A percentile compares a stretch with the other conserved stretches of the same genome.
Evolutionary conservation across 495 filamentous ascomycete genomes (phyloP).

Genomic region (Aspergillus campestris): DNA sequence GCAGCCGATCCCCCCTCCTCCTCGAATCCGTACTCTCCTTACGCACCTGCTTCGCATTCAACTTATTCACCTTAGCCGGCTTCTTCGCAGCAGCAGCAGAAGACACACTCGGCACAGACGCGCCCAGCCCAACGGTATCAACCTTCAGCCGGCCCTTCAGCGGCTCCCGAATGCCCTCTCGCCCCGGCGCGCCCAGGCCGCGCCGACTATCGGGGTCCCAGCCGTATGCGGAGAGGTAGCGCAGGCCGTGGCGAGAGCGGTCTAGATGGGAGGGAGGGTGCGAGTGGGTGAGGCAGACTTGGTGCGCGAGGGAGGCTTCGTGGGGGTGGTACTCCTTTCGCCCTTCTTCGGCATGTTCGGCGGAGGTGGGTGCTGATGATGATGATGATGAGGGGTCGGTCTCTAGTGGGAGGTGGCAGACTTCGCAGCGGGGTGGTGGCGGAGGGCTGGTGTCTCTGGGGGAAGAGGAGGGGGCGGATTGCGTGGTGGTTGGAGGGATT

Average conservation of each 20-base stretch:
- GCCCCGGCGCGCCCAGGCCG: slow-evolving; percentile 60
- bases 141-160: slow-evolving; percentile 66
- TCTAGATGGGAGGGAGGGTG: slow-evolving; percentile 79
- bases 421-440: slow-evolving; percentile 34
- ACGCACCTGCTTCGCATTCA: slow-evolving; percentile 63
- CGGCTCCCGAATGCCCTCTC: slow-evolving; percentile 66
- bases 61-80: slow-evolving; percentile 44
- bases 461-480: slow-evolving; percentile 2
- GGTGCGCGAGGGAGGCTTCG: slow-evolving; percentile 69
- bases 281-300: slow-evolving; percentile 70
- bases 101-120: slow-evolving; percentile 18
- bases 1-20: slow-evolving; percentile 53
- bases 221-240: slow-evolving; percentile 66
- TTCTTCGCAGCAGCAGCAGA: slow-evolving; percentile 27
- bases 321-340: slow-evolving; percentile 34
- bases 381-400: background rate
- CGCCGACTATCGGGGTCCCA: slow-evolving; percentile 78
- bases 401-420: slow-evolving; percentile 50
- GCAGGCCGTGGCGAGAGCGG: slow-evolving; percentile 66
- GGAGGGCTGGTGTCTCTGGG: background rate
- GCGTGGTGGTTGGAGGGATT: background rate
- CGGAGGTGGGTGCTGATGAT: background rate
- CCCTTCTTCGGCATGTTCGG: slow-evolving; percentile 3
- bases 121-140: slow-evolving; percentile 66
- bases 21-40: slow-evolving; percentile 51